A percentile compares a stretch with the other conserved stretches of the same genome.
Conservation (phyloP, 345 rosid genomes). For the Pistacia integerrima region DNA sequence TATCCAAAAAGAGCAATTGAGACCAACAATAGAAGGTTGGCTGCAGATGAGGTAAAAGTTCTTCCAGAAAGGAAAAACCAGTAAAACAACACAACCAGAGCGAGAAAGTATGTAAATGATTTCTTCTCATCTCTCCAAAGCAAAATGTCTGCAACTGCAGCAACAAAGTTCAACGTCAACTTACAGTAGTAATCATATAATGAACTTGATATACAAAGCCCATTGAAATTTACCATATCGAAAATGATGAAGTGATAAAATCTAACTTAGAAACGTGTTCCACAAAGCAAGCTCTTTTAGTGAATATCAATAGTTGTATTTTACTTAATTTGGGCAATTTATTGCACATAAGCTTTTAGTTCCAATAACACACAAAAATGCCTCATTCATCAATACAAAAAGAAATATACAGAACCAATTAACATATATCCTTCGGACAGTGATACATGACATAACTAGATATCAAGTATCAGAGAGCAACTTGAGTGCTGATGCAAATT, state of each 20-base stretch:
- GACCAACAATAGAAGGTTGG: constrained; percentile 60
- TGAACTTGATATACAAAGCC: no score
- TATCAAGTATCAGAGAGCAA: neutral
- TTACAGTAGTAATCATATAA: neutral
- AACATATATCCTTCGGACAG: neutral
- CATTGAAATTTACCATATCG: no score
- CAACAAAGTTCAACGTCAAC: constrained; percentile 26
- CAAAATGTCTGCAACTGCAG: constrained; percentile 82
- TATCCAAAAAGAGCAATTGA: constrained; percentile 54
- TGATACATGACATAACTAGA: neutral
- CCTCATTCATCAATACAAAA: neutral
- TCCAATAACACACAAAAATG: neutral
- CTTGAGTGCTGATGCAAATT: no score
- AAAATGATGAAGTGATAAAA: no score
- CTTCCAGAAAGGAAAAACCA: constrained; percentile 84
- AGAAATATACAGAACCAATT: neutral
- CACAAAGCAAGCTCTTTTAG: no score
- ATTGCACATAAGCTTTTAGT: no score
- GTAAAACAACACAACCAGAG: constrained; percentile 54
- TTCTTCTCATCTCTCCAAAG: constrained; percentile 94
- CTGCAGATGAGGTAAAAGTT: constrained; percentile 68
- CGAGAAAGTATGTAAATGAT: constrained; percentile 64
- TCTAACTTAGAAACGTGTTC: no score
- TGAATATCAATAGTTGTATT: no score
- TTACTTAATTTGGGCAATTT: no score